phyloP scores from a whole-genome alignment of 2,329 filamentous ascomycete genomes.

The Phialemoniopsis sp. region DNA sequence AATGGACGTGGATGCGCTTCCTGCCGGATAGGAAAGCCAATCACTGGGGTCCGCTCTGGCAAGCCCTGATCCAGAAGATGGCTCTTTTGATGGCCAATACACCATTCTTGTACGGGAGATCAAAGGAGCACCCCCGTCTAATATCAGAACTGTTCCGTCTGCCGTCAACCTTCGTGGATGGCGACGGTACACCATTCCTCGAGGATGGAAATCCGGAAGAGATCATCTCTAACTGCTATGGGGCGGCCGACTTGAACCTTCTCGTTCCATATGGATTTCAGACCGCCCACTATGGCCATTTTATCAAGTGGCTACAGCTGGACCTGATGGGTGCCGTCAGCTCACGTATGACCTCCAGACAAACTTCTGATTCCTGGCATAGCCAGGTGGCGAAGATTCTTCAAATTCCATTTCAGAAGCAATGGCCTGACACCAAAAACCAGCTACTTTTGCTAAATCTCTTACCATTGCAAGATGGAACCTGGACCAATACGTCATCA shows the following conservation, averaged over 20 bases:
- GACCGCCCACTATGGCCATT: background rate
- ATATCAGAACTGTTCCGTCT: constrained; percentile 4
- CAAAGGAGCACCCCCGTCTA: background rate
- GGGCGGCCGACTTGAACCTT: constrained; percentile 3
- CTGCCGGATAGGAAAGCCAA: constrained; percentile 24
- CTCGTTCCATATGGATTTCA: constrained; percentile 1
- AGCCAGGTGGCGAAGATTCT: constrained; percentile 12
- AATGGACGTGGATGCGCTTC: constrained; percentile 40
- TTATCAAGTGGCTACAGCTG: constrained; percentile 1
- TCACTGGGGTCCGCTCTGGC: constrained; percentile 21
- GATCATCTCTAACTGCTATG: constrained; percentile 9
- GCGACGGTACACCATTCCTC: constrained; percentile 16
- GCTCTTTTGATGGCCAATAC: constrained; percentile 6
- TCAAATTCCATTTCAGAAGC: background rate
- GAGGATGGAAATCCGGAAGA: constrained; percentile 7
- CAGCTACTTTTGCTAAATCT: constrained; percentile 6
- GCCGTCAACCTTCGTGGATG: constrained; percentile 1
- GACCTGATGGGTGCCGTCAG: constrained; percentile 3
- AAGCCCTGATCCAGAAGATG: constrained; percentile 16
- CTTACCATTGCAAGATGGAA: constrained; percentile 10
- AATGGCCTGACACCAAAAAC: background rate
- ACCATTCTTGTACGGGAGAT: constrained; percentile 8
- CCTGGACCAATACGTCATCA: constrained; percentile 9
- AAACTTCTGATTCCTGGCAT: constrained; percentile 12
- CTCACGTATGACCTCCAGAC: constrained; percentile 8